phyloP scores from a whole-genome alignment of 352 stramenopile species.

The Globisporangium cylindrosporum region DNA sequence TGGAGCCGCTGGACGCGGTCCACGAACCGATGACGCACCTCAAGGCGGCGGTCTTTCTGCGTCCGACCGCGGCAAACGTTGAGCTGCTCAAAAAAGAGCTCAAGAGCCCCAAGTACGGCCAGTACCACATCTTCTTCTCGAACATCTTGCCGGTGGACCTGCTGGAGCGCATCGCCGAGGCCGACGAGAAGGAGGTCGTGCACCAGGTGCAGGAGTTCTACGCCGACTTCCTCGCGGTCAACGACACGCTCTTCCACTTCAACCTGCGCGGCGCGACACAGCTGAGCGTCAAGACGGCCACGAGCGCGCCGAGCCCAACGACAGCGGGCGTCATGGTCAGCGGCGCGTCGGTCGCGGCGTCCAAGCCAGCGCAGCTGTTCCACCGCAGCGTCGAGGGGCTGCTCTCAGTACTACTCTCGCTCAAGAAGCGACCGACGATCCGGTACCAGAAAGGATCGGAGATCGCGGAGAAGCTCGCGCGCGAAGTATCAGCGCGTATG shows the following conservation, averaged over 20 bases:
- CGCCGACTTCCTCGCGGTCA: conserved; percentile 97
- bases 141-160: conserved; percentile 94
- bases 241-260: conserved; percentile 97
- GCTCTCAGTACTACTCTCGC: conserved; percentile 91
- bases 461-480: conserved; percentile 91
- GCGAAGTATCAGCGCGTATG: conserved; percentile 94
- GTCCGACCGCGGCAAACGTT: conserved; percentile 91
- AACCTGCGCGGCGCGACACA: conserved; percentile 80
- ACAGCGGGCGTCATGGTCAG: conserved; percentile 49
- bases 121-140: conserved; percentile 99
- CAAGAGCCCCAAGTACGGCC: conserved; percentile 91
- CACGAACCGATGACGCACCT: conserved; percentile 91
- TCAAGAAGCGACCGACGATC: conserved; percentile 96
- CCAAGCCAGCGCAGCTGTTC: conserved; percentile 72
- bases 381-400: conserved; percentile 93
- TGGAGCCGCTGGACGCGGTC: conserved; percentile 86
- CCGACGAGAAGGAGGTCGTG: conserved; percentile 94
- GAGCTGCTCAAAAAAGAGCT: conserved; percentile 92
- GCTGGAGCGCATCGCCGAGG: conserved; percentile 94
- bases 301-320: conserved; percentile 23
- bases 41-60: conserved; percentile 94
- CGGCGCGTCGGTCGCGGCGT: conserved; percentile 22
- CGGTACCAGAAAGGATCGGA: conserved; percentile 94
- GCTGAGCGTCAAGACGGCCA: conserved; percentile 43
- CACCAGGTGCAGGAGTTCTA: conserved; percentile 98